These are phyloP conservation scores for Trametes elegans DNA, from an alignment of 768 basidiomycete species.

Conservation along the genomic window DNA sequence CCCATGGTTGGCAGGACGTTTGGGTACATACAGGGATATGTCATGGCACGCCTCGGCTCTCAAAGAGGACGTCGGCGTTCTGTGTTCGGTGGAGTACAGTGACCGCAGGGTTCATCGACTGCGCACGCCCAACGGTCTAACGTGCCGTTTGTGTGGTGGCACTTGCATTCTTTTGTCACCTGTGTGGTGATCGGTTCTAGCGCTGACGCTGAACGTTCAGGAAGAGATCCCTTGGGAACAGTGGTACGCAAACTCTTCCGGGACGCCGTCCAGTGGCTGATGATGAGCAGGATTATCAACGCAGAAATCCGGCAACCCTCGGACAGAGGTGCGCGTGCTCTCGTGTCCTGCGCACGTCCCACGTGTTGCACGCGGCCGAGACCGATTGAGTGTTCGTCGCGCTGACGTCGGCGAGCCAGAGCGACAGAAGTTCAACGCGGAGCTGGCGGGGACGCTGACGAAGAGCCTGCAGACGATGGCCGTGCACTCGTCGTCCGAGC, in stretches of 20 bases:
- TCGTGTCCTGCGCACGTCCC: background rate
- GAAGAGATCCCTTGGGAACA: constrained; percentile 89
- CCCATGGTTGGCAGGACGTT: no score
- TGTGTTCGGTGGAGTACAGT: no score
- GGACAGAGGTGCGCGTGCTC: constrained; percentile 48
- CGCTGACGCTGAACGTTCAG: constrained; percentile 29
- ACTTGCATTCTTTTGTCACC: no score
- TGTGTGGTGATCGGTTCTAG: background rate
- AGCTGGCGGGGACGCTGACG: constrained; percentile 59
- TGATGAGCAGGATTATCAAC: constrained; percentile 64
- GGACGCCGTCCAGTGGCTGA: constrained; percentile 8
- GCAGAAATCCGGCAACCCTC: constrained; percentile 74
- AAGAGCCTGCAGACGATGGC: constrained; percentile 71
- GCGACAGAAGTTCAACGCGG: constrained; percentile 51
- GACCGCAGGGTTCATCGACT: no score
- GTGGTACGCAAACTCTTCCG: constrained; percentile 50
- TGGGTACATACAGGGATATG: no score
- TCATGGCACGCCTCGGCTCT: no score
- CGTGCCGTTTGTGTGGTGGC: no score
- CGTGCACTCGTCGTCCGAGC: constrained; percentile 74
- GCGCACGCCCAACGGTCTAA: no score
- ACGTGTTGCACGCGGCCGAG: no score
- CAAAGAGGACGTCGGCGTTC: no score
- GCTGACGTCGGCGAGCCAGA: constrained; percentile 32
- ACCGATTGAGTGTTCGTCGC: background rate